Conservation (phyloP, 495 filamentous ascomycete species). For the Lasiosphaeria miniovina region DNA sequence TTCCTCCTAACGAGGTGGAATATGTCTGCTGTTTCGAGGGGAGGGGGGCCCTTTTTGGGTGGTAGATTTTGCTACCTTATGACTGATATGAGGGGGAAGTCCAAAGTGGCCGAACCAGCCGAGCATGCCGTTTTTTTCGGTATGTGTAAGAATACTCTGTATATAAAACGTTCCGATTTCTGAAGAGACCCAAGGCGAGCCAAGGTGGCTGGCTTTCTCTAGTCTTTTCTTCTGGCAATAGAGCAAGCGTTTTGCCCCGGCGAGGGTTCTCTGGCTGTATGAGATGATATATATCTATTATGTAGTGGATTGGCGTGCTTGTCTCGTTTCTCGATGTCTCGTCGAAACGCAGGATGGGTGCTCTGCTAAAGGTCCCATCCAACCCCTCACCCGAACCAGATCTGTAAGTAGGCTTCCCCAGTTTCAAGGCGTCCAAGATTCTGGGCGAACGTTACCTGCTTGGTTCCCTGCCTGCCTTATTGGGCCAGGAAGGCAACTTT, state of each 20-base stretch:
- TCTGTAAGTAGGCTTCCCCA: not conserved
- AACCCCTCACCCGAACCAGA: not conserved
- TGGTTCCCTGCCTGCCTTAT: not conserved
- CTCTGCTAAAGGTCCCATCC: not conserved
- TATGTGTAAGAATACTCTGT: conserved; percentile 19
- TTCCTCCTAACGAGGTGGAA: too few species aligned
- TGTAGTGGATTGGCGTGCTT: too few species aligned
- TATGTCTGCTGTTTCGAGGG: too few species aligned
- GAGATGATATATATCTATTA: too few species aligned
- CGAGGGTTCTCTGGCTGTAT: too few species aligned
- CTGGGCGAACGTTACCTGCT: conserved; percentile 2
- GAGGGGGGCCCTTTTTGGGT: too few species aligned
- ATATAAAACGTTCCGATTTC: not conserved
- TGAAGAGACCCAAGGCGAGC: too few species aligned
- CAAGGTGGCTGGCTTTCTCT: too few species aligned
- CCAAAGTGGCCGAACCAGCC: not conserved
- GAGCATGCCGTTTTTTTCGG: not conserved
- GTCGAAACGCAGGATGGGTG: not conserved
- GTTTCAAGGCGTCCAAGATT: not conserved
- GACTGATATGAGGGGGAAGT: too few species aligned
- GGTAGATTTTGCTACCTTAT: too few species aligned
- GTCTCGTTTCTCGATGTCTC: not conserved
- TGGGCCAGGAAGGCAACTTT: not conserved
- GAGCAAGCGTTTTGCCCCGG: too few species aligned
- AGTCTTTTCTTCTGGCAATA: not conserved